Conservation (phyloP, 75 land plant genomes). For the Azolla pinnata region DNA sequence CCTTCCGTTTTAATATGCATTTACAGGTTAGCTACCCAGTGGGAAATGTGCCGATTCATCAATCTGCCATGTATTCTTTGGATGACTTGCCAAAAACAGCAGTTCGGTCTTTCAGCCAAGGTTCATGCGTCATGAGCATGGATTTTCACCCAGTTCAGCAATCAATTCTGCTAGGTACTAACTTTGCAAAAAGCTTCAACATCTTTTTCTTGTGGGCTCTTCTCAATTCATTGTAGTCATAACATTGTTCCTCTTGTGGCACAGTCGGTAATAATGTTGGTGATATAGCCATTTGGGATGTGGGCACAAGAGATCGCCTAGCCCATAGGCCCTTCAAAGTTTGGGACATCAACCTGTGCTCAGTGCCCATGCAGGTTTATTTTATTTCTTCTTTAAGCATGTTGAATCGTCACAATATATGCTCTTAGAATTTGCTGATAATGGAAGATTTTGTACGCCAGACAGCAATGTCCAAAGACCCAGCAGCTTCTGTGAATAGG, state of each 20-base stretch:
- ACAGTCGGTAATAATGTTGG: conserved; percentile 87
- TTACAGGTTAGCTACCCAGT: conserved; percentile 31
- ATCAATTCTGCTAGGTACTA: conserved; percentile 66
- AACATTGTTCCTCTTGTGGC: not conserved
- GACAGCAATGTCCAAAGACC: conserved; percentile 55
- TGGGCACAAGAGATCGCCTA: conserved; percentile 54
- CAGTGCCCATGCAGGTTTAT: conserved; percentile 61
- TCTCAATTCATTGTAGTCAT: not conserved
- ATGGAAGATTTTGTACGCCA: conserved; percentile 1
- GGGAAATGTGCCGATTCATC: conserved; percentile 15
- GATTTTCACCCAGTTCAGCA: conserved; percentile 89
- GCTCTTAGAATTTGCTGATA: not conserved
- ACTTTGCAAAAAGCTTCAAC: not conserved
- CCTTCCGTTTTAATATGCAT: no score
- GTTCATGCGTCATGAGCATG: conserved; percentile 83
- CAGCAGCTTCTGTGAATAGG: conserved; percentile 57
- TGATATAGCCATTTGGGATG: conserved; percentile 78
- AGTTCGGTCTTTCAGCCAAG: conserved; percentile 53
- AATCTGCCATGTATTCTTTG: conserved; percentile 30
- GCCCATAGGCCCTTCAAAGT: conserved; percentile 64
- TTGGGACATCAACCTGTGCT: conserved; percentile 57
- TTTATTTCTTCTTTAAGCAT: not conserved
- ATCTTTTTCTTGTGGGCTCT: not conserved
- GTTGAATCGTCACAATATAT: not conserved
- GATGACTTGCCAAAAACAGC: conserved; percentile 77